Base-by-base conservation (phyloP, 2,329 filamentous ascomycete genomes). In the Cercospora citrullina region DNA sequence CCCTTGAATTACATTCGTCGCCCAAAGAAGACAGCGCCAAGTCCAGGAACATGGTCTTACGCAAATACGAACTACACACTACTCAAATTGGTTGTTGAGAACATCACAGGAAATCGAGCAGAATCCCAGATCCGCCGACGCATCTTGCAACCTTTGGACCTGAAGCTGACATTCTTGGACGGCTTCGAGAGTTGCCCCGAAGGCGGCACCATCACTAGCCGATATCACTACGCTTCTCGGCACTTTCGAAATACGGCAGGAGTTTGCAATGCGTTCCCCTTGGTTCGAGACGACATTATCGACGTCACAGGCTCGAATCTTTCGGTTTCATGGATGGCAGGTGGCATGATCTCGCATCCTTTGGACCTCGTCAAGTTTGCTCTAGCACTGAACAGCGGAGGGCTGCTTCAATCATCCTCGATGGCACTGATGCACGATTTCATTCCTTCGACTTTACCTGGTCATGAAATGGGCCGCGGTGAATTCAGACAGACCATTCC, bases 11-110 rank as follows among this genome's bases (percentile, higher is more conserved):
- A 68, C 30, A 16, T 68, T 33, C 62, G 66, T 58, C 61, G 61
- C 9, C 33, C 61, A 10, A 58, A 58, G 26, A 23, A 21, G 48
- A 36, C 55, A 31, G 61, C 66, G 12, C 55, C 62, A 26, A 18
- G 21, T 18, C 66, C 61, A 5, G 66, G 61, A 30, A 59, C 64
- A 18, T 68, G 53, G 26, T 60, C 51, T 33, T 68, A 68, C 33
- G 30, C 66, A n/a, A 68, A 65, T 26, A 68, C 61, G 12, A 68
- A 68, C 33, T 61, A 68, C 36, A 68, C 66, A 26, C 53, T 68
- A 16, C 66, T 68, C 18, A 62, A 57, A 3, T 21, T 65, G 33
- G 65, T 68, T 12, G 33, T 68, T 21, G 55, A 33, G 28, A 58
- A 14, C 4, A 9, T 28, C 23, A 57, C 53, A 14, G n/a, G 23